Evolutionary conservation across 495 filamentous ascomycete species (phyloP), one percentile per base, ranked within the genome.

Genomic region (Neurospora sp.): DNA sequence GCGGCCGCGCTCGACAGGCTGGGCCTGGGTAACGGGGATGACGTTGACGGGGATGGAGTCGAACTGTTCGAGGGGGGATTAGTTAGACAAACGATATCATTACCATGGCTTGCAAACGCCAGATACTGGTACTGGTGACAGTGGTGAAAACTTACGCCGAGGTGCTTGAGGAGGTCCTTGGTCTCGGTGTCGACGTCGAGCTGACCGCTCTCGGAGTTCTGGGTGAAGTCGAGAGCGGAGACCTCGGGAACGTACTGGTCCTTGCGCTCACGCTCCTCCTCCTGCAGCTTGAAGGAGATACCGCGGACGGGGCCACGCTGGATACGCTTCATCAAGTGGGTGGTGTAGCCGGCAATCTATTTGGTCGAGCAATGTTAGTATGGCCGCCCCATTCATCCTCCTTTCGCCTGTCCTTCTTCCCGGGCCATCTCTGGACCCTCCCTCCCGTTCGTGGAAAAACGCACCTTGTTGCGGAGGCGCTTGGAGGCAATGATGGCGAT

Each of bases 261-360:
- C 92, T 99, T 99, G 81, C 96, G 91, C 88, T 99, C 96, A 88
- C 96, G 92, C 89, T 98, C 96, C 88, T 98, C 96, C 88, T 99
- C 96, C 88, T 99, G 96, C 71, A 99, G 91, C 90, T 98, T 99
- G 93, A 99, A 99, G 83, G 96, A 98, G 86, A 99, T 99, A 89
- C 96, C 96, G 80, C 96, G 96, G 85, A 99, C 96, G 75, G 96
- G 96, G 68, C 96, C 96, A 83, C 96, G 94, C 87, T 98, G 95
- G 82, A 99, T 99, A 86, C 96, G 96, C 89, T 97, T 97, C 96
- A 99, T 85, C 83, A 94, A 83, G 81, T 95, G 93, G 73, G 95
- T 98, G 78, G 95, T 97, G 89, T 97, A 98, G 79, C 96, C 96
- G 81, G 96, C 96, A 88, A 98, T 98, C 94, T 96, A 78, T 42